These are phyloP conservation scores for Verticillium nubilum DNA, from an alignment of 2,329 filamentous ascomycete genomes.

Conservation along the genomic window DNA sequence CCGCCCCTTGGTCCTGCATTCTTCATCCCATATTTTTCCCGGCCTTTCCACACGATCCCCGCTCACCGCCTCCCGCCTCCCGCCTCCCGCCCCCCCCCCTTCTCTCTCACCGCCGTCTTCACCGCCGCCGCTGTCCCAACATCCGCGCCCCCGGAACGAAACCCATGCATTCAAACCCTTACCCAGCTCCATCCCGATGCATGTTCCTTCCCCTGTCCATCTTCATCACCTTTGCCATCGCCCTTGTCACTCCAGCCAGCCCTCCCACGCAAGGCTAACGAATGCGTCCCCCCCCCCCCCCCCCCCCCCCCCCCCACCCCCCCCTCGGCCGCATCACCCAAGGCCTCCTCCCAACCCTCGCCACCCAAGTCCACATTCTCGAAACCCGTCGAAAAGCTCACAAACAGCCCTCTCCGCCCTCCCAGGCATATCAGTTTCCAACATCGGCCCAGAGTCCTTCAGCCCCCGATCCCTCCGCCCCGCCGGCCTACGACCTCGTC, in stretches of 20 bases:
- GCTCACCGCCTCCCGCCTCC: background rate
- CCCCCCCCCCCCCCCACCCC: too few species aligned
- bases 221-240: too few species aligned
- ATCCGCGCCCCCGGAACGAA: slow-evolving; percentile 6
- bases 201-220: background rate
- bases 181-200: background rate
- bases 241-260: too few species aligned
- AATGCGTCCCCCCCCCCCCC: too few species aligned
- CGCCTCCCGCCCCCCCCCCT: background rate
- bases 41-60: background rate
- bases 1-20: background rate
- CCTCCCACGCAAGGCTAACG: background rate
- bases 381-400: slow-evolving; percentile 84
- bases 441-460: slow-evolving; percentile 71
- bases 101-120: background rate
- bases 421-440: slow-evolving; percentile 60
- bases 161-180: background rate
- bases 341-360: slow-evolving; percentile 66
- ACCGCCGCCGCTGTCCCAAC: slow-evolving; percentile 3
- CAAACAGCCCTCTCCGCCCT: slow-evolving; percentile 50
- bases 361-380: slow-evolving; percentile 71
- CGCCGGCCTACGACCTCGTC: slow-evolving; percentile 64
- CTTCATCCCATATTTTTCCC: background rate
- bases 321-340: slow-evolving; percentile 70
- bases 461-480: slow-evolving; percentile 35